A percentile compares a stretch with the other conserved stretches of the same genome.
phyloP scores from a whole-genome alignment of 257 asterid species.

The Gentiana macrophylla region DNA sequence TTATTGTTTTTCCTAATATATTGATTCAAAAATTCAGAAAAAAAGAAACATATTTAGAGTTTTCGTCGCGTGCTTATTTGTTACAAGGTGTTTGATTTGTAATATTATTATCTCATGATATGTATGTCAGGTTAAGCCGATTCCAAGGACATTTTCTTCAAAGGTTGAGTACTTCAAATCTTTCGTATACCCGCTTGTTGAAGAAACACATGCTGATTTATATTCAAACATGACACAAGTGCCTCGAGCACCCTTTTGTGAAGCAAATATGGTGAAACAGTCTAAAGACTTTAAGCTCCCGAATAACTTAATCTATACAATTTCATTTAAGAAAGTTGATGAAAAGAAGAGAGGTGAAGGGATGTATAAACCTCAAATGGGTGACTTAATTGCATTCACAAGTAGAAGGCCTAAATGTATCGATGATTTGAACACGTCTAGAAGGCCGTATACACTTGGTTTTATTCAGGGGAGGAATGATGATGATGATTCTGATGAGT shows the following conservation, averaged over 20 bases:
- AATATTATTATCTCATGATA: too few relatives aligned
- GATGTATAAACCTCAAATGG: conserved; percentile 35
- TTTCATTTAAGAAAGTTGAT: conserved; percentile 10
- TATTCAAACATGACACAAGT: conserved; percentile 29
- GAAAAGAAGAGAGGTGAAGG: conserved; percentile 9
- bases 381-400: conserved; percentile 49
- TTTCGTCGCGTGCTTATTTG: too few relatives aligned
- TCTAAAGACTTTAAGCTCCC: conserved; percentile 2
- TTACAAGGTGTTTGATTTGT: too few relatives aligned
- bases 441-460: conserved; percentile 28
- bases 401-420: conserved; percentile 37
- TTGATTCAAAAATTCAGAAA: too few relatives aligned
- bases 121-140: conserved; percentile 30
- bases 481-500: not conserved
- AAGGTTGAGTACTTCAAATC: conserved; percentile 32
- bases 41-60: too few relatives aligned
- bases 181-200: conserved; percentile 42
- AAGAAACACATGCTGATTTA: conserved; percentile 70
- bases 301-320: conserved; percentile 11
- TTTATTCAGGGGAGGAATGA: conserved; percentile 17
- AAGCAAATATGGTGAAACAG: conserved; percentile 16
- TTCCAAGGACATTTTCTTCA: conserved; percentile 35
- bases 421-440: conserved; percentile 39
- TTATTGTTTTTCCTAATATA: too few relatives aligned
- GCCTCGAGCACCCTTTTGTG: conserved; percentile 26